Evolutionary conservation across 768 basidiomycete genomes (phyloP).

Genomic region (Collybiopsis luxurians): DNA sequence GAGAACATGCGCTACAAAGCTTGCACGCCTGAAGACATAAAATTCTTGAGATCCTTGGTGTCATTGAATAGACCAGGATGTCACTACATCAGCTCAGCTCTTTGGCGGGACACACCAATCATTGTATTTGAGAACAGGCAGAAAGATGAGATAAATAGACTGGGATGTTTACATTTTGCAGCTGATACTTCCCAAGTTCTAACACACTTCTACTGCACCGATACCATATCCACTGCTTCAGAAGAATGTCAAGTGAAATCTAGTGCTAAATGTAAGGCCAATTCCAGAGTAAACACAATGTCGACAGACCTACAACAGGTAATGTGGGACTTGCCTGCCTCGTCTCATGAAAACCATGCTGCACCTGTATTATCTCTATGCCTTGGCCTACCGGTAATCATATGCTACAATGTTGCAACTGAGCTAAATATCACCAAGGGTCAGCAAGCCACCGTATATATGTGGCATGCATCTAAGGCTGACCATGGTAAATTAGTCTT

Average conservation of each 20-base stretch:
- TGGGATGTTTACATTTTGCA: slow-evolving; percentile 27
- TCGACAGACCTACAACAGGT: slow-evolving; percentile 12
- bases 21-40: slow-evolving; percentile 35
- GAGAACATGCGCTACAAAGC: slow-evolving; percentile 28
- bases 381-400: slow-evolving; percentile 31
- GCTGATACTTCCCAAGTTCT: slow-evolving; percentile 21
- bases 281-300: too few relatives aligned
- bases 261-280: background rate
- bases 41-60: slow-evolving; percentile 26
- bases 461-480: slow-evolving; percentile 16
- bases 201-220: slow-evolving; percentile 22
- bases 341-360: slow-evolving; percentile 20
- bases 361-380: slow-evolving; percentile 27
- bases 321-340: slow-evolving; percentile 21
- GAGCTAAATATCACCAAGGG: slow-evolving; percentile 32
- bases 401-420: slow-evolving; percentile 28
- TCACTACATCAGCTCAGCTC: slow-evolving; percentile 45
- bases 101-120: slow-evolving; percentile 28
- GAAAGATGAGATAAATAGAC: slow-evolving; percentile 29
- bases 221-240: background rate
- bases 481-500: slow-evolving; percentile 16
- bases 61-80: slow-evolving; percentile 9
- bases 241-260: background rate
- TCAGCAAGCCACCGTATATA: slow-evolving; percentile 25
- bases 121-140: slow-evolving; percentile 28